Conservation (phyloP, 805 yeast species). For the Priceomyces haplophilus region DNA sequence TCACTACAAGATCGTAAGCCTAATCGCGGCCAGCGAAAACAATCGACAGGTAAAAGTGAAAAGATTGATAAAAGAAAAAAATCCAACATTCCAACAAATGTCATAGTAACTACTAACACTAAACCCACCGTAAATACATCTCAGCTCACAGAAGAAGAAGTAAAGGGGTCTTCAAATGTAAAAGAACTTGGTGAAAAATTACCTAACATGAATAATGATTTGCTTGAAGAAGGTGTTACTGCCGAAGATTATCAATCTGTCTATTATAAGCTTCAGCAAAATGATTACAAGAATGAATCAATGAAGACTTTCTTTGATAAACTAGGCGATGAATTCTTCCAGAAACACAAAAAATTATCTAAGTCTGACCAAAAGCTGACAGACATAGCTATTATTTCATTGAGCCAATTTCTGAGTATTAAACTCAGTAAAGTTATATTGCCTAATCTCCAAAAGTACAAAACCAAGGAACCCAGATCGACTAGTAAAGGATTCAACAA, state of each 20-base stretch:
- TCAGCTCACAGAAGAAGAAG: not conserved
- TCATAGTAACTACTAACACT: not conserved
- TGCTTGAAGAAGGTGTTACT: slow-evolving; percentile 36
- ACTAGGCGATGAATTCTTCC: slow-evolving; percentile 20
- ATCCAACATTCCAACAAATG: not conserved
- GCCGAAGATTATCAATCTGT: slow-evolving; percentile 52
- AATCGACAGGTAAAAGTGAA: slow-evolving; percentile 13
- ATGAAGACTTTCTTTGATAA: slow-evolving; percentile 22
- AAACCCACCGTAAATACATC: not conserved
- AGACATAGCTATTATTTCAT: slow-evolving; percentile 20
- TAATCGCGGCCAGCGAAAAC: slow-evolving; percentile 15
- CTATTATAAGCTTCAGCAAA: slow-evolving; percentile 45
- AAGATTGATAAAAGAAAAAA: slow-evolving; percentile 16
- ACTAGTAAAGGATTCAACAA: slow-evolving; percentile 20
- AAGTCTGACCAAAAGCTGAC: slow-evolving; percentile 4
- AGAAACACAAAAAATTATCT: not conserved
- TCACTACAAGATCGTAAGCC: not conserved
- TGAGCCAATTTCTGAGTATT: slow-evolving; percentile 24
- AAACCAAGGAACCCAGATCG: slow-evolving; percentile 32
- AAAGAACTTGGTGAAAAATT: slow-evolving; percentile 4
- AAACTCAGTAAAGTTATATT: slow-evolving; percentile 30
- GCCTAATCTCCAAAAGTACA: slow-evolving; percentile 33
- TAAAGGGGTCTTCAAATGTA: not conserved
- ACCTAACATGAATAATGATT: slow-evolving; percentile 45
- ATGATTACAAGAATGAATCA: slow-evolving; percentile 42